These are phyloP conservation scores for Neurospora sp. DNA, from an alignment of 495 filamentous ascomycete genomes.

Conservation along the genomic window DNA sequence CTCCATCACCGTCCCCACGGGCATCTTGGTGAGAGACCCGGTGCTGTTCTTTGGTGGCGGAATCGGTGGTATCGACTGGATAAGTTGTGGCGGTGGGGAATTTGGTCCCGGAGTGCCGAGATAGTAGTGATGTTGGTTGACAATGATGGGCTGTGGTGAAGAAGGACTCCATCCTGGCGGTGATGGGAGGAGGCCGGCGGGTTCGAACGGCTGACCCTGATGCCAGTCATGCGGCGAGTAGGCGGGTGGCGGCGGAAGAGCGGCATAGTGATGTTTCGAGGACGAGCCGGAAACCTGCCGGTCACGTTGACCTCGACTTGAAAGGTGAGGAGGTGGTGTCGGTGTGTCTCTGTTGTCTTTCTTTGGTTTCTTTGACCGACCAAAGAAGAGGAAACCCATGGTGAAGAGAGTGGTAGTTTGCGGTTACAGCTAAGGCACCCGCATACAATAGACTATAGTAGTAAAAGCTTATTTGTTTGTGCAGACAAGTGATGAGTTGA, in stretches of 20 bases:
- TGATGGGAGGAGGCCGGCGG: constrained; percentile 26
- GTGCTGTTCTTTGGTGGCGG: constrained; percentile 9
- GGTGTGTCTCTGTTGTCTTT: constrained; percentile 8
- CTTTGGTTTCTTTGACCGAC: constrained; percentile 30
- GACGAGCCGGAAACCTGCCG: background rate
- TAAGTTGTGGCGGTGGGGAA: constrained; percentile 6
- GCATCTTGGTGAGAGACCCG: constrained; percentile 23
- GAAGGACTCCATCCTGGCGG: constrained; percentile 26
- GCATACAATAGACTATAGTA: background rate
- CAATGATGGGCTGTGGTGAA: constrained; percentile 28
- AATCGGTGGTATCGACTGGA: background rate
- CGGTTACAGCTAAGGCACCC: background rate
- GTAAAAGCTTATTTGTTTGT: background rate
- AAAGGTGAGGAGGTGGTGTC: constrained; percentile 4
- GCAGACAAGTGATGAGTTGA: background rate
- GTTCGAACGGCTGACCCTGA: constrained; percentile 16
- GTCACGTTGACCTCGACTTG: background rate
- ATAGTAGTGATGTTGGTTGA: constrained; percentile 42
- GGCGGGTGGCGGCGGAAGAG: constrained; percentile 9
- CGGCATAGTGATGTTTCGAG: constrained; percentile 5
- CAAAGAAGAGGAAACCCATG: constrained; percentile 42
- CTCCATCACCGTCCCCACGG: constrained; percentile 28
- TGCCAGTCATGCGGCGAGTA: constrained; percentile 16
- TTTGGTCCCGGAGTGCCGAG: constrained; percentile 21
- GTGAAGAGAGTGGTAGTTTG: constrained; percentile 2